Evolutionary conservation across 2,329 filamentous ascomycete genomes (phyloP), one percentile per base, ranked within the genome.

Genomic region (Fusarium sp.): DNA sequence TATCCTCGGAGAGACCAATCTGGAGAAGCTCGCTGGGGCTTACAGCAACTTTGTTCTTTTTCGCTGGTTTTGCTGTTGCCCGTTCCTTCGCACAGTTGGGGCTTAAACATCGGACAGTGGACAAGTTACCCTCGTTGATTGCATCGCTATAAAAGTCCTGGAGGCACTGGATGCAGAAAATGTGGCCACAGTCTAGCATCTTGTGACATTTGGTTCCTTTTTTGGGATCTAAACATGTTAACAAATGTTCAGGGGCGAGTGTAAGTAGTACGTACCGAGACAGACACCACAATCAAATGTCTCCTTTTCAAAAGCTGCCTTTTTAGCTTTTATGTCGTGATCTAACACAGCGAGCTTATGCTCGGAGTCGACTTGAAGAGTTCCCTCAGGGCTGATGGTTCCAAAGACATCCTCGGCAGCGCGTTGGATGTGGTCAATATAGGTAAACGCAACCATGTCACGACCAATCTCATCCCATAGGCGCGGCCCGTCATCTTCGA

Each of bases 261-360:
- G 36, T 23, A 16, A 8, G 7, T 20, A 33, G 28, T n/a, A 69
- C 82, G 57, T 80, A 88, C 86, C 85, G 46, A 97, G 80, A 76
- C 94, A 97, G 47, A 98, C 86, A 3, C 91, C 92, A 70, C 95
- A 98, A 53, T 94, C 89, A 75, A 96, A 97, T 0, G 93, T 97
- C 72, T 91, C 91, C 70, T 88, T 89, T 63, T 96, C 90, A 76
- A 97, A 98, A 1, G 89, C 88, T 23, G 88, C 87, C 56, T 88
- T 87, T 75, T 91, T 91, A 8, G 91, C 89, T 65, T 90, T 89
- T 61, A 88, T 89, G 74, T 97, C 92, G 73, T 92, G 93, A 69
- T 94, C 91, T 42, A 97, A 79, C 15, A 97, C 83, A 7, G 89
- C 86, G 18, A 92, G 87, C 78, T 93, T 92, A 74, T 88, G 83